A percentile compares a stretch with the other conserved stretches of the same genome.
Conservation (phyloP, 2,329 filamentous ascomycete species). For the Cephalotrichum gorgonifer region DNA sequence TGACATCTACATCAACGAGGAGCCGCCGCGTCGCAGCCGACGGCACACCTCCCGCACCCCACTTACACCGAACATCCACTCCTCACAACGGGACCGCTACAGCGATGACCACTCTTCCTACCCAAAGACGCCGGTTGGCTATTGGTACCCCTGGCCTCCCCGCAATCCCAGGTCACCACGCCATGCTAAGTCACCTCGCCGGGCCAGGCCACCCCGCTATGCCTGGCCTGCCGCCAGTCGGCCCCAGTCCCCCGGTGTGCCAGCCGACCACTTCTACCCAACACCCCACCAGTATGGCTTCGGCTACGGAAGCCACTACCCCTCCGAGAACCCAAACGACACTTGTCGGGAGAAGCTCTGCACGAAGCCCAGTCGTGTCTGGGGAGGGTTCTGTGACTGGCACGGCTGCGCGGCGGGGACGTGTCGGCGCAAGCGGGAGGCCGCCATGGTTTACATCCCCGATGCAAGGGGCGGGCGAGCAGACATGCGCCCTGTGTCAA, state of each 20-base stretch:
- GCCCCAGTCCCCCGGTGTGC: background rate
- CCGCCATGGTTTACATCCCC: background rate
- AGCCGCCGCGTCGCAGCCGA: background rate
- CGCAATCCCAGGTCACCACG: no score
- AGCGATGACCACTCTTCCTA: background rate
- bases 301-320: slow-evolving; percentile 1
- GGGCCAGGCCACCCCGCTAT: background rate
- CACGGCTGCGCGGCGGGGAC: slow-evolving; percentile 1
- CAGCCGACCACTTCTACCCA: background rate
- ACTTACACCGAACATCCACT: background rate
- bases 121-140: background rate
- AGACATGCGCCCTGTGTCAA: background rate
- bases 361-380: background rate
- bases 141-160: background rate
- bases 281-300: background rate
- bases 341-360: background rate
- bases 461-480: background rate
- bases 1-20: background rate
- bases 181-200: no score
- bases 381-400: slow-evolving; percentile 1
- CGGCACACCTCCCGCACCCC: background rate
- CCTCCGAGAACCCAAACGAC: slow-evolving; percentile 1
- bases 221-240: background rate
- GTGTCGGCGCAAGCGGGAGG: background rate
- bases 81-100: background rate